phyloP scores from a whole-genome alignment of 2,329 filamentous ascomycete species.

The Trichoderma hamatum region DNA sequence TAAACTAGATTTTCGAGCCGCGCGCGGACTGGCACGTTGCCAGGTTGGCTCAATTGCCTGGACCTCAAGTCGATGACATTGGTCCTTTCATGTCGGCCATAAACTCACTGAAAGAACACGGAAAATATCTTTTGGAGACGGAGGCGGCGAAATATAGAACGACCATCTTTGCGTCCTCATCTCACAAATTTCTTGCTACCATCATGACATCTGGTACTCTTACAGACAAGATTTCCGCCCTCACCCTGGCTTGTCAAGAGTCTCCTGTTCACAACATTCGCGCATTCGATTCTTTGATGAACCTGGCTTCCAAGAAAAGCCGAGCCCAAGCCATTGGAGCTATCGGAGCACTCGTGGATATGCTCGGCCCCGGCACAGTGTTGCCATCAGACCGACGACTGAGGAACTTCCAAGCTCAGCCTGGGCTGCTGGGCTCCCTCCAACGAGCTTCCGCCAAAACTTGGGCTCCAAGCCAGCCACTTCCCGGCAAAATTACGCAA shows the following conservation, averaged over 20 bases:
- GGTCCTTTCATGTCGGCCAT: constrained; percentile 49
- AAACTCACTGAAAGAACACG: constrained; percentile 66
- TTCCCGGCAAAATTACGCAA: constrained; percentile 75
- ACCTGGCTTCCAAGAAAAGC: constrained; percentile 87
- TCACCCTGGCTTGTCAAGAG: constrained; percentile 93
- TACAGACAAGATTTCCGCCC: constrained; percentile 92
- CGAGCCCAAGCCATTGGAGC: constrained; percentile 90
- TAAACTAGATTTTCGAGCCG: constrained; percentile 57
- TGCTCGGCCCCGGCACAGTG: constrained; percentile 85
- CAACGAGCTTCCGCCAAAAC: constrained; percentile 58
- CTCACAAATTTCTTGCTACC: constrained; percentile 93
- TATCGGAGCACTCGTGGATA: constrained; percentile 90
- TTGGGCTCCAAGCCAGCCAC: constrained; percentile 70
- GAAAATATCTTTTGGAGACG: constrained; percentile 71
- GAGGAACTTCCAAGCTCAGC: constrained; percentile 77
- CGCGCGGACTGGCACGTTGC: constrained; percentile 60
- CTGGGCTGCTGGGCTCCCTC: constrained; percentile 71
- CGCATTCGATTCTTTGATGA: constrained; percentile 81
- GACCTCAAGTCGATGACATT: constrained; percentile 49
- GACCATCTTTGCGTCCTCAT: constrained; percentile 77
- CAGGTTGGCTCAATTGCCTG: constrained; percentile 48
- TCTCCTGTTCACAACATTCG: constrained; percentile 92
- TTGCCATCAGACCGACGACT: constrained; percentile 82
- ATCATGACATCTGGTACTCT: constrained; percentile 97
- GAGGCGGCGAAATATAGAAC: constrained; percentile 77